Evolutionary conservation across 2,329 filamentous ascomycete species (phyloP).

Genomic region (Amphichorda felina): DNA sequence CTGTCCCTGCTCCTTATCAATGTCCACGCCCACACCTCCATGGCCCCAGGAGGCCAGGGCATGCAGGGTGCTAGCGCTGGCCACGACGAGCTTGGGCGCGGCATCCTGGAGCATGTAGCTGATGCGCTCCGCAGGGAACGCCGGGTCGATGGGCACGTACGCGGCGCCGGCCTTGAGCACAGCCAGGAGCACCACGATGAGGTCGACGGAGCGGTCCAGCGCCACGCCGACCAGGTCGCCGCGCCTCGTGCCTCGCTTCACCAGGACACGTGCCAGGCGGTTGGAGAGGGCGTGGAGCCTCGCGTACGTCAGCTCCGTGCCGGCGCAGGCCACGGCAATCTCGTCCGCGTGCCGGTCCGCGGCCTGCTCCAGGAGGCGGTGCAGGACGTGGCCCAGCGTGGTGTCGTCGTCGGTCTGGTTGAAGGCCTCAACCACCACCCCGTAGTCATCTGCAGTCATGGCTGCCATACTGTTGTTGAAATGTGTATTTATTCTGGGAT

Average conservation of each 20-base stretch:
- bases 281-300: conserved; percentile 5
- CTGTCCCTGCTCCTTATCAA: neutral
- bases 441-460: too few species aligned
- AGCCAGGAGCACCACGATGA: conserved; percentile 7
- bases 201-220: conserved; percentile 7
- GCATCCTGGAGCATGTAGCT: conserved; percentile 8
- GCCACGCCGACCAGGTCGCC: conserved; percentile 7
- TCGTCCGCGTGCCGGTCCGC: conserved; percentile 1
- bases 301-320: conserved; percentile 3
- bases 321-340: conserved; percentile 5
- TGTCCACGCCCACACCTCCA: too few species aligned
- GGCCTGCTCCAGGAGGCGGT: conserved; percentile 3
- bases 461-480: too few species aligned
- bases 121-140: conserved; percentile 7
- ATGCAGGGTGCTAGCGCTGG: neutral
- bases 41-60: too few species aligned
- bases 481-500: too few species aligned
- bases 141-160: conserved; percentile 8
- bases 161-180: conserved; percentile 8
- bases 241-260: conserved; percentile 2
- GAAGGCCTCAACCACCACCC: conserved; percentile 2
- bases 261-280: conserved; percentile 3
- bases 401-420: conserved; percentile 3
- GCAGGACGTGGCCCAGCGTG: neutral
- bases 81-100: conserved; percentile 6